Conservation (phyloP, 1,284 basidiomycete species). For the Ganoderma multipileum region DNA sequence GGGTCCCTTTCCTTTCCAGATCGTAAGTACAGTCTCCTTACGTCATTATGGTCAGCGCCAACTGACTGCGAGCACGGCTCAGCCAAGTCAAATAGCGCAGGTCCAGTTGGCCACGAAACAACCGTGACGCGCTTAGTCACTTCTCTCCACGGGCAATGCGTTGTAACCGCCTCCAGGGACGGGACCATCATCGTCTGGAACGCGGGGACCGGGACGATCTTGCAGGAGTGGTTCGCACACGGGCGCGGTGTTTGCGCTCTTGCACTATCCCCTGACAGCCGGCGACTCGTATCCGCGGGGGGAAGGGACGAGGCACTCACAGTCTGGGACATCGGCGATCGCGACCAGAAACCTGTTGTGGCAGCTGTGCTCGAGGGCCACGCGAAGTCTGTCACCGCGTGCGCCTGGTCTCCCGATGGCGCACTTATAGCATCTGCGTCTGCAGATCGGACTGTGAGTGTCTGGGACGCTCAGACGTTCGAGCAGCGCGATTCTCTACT, state of each 20-base stretch:
- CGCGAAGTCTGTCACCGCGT: background rate
- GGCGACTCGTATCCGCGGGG: background rate
- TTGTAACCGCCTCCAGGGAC: background rate
- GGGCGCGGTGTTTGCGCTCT: background rate
- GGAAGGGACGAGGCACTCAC: background rate
- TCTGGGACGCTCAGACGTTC: constrained; percentile 5
- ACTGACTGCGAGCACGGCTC: background rate
- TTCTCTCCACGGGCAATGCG: background rate
- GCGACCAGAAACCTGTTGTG: background rate
- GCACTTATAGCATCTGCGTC: constrained; percentile 1
- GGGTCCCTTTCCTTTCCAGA: background rate
- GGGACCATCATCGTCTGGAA: background rate
- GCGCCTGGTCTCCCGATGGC: constrained; percentile 2
- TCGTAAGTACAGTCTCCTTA: background rate
- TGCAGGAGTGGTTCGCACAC: background rate
- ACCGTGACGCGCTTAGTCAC: background rate
- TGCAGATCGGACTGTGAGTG: background rate
- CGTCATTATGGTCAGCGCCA: background rate
- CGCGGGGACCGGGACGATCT: background rate
- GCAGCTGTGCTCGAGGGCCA: background rate
- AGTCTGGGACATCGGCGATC: background rate
- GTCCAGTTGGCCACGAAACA: background rate
- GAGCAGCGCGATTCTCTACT: background rate
- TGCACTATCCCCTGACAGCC: background rate
- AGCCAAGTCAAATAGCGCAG: background rate